A percentile compares a stretch with the other conserved stretches of the same genome.
Conservation (phyloP, 805 yeast species). For the Candida railenensis region DNA sequence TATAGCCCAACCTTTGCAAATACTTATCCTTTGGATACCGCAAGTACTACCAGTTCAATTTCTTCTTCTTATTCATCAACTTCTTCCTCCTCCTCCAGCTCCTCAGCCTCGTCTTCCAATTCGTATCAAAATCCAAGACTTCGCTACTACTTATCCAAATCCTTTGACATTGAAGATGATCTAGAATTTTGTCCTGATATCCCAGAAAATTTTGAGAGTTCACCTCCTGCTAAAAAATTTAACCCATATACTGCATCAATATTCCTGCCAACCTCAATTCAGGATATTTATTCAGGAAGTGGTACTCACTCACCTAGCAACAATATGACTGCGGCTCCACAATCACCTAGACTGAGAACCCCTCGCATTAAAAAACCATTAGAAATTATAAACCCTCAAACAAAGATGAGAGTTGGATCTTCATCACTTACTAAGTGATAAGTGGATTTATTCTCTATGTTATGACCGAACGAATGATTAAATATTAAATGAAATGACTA, state of each 20-base stretch:
- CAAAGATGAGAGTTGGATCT: conserved; percentile 55
- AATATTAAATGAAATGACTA: neutral
- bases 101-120: conserved; percentile 20
- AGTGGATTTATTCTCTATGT: neutral
- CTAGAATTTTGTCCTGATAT: conserved; percentile 65
- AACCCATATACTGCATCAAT: conserved; percentile 68
- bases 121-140: conserved; percentile 50
- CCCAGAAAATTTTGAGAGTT: conserved; percentile 28
- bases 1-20: conserved; percentile 5
- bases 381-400: conserved; percentile 63
- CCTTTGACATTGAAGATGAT: conserved; percentile 63
- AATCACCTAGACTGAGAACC: conserved; percentile 48
- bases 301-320: conserved; percentile 5
- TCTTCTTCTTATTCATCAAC: neutral
- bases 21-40: neutral
- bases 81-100: neutral
- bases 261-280: conserved; percentile 47
- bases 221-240: conserved; percentile 48
- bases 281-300: conserved; percentile 5
- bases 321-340: conserved; percentile 10
- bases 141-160: conserved; percentile 56
- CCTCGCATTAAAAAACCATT: conserved; percentile 60
- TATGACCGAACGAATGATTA: neutral
- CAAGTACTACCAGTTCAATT: conserved; percentile 4
- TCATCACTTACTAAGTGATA: conserved; percentile 23